A percentile compares a stretch with the other conserved stretches of the same genome.
phyloP scores from a whole-genome alignment of 2,329 filamentous ascomycete genomes.

The Aschersonia sp. region DNA sequence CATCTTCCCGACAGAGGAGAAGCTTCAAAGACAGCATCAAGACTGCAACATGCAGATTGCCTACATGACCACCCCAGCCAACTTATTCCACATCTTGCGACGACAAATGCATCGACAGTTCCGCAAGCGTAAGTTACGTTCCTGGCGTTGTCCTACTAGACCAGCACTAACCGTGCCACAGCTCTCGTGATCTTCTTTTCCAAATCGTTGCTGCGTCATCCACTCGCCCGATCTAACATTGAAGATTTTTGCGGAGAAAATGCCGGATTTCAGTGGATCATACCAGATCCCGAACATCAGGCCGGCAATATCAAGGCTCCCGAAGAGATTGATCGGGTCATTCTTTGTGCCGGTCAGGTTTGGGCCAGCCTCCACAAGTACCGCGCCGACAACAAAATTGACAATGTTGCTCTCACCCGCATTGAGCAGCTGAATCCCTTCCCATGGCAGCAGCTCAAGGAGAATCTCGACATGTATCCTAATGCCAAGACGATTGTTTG shows the following conservation, averaged over 20 bases:
- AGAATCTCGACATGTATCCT: constrained; percentile 92
- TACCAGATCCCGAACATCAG: constrained; percentile 76
- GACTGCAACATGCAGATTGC: constrained; percentile 99
- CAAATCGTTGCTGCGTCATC: constrained; percentile 90
- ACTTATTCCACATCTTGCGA: constrained; percentile 90
- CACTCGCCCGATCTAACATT: constrained; percentile 74
- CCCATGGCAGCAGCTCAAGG: constrained; percentile 92
- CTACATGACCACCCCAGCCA: constrained; percentile 92
- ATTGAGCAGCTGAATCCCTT: constrained; percentile 98
- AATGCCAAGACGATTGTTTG: constrained; percentile 97
- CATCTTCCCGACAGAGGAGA: constrained; percentile 75
- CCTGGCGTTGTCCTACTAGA: not conserved
- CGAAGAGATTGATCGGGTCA: constrained; percentile 83
- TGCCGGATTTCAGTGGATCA: constrained; percentile 93
- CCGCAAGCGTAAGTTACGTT: constrained; percentile 73
- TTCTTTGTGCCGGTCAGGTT: constrained; percentile 90
- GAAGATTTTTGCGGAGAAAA: constrained; percentile 76
- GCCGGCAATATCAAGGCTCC: constrained; percentile 58
- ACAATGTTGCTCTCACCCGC: constrained; percentile 85
- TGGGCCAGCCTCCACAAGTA: constrained; percentile 84
- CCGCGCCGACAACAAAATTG: constrained; percentile 72
- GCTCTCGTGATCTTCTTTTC: constrained; percentile 97
- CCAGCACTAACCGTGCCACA: constrained; percentile 16
- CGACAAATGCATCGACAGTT: constrained; percentile 98
- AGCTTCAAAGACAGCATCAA: constrained; percentile 92